Conservation (phyloP, 768 basidiomycete species). For the Clitopilus hobsonii region DNA sequence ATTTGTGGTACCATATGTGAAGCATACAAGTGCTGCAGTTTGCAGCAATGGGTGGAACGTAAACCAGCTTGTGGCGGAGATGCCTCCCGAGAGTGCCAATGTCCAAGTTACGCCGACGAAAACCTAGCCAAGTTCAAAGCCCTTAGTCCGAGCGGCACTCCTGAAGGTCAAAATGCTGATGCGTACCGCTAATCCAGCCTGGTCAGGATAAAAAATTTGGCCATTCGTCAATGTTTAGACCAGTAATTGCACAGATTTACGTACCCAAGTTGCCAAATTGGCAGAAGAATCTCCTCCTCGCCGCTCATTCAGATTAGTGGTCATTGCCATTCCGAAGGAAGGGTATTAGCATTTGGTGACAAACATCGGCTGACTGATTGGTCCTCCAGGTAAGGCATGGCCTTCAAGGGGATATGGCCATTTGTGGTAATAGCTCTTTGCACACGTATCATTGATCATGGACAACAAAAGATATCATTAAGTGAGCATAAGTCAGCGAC, state of each 20-base stretch:
- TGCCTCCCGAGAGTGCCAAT: conserved; percentile 35
- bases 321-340: background rate
- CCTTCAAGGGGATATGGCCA: no score
- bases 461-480: background rate
- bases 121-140: no score
- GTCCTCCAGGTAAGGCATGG: no score
- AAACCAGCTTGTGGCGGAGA: conserved; percentile 49
- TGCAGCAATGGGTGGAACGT: conserved; percentile 64
- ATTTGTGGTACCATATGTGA: conserved; percentile 53
- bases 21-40: conserved; percentile 45
- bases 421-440: no score
- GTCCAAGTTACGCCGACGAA: conserved; percentile 40
- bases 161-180: no score
- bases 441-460: no score
- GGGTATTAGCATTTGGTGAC: background rate
- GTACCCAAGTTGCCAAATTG: conserved; percentile 11
- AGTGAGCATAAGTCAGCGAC: background rate
- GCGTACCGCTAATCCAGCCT: background rate
- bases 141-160: no score
- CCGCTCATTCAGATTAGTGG: background rate
- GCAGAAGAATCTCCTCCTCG: background rate
- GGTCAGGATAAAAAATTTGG: background rate
- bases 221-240: conserved; percentile 9
- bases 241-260: no score
- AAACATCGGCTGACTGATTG: background rate